Conservation (phyloP, 164 flowering plant genomes). For the Buxus sempervirens region DNA sequence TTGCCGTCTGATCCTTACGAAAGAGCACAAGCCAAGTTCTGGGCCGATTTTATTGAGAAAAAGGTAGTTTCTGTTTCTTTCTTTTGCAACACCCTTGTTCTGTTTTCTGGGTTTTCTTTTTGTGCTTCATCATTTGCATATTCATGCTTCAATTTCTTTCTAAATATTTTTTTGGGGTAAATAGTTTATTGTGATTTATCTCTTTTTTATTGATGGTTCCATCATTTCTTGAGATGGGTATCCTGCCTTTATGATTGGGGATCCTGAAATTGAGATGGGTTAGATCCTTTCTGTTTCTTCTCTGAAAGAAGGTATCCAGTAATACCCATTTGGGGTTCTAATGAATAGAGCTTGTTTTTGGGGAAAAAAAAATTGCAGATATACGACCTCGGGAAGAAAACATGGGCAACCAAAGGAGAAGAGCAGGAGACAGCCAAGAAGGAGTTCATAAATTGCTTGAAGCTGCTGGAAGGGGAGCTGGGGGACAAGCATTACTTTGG, state of each 20-base stretch:
- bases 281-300: too few species aligned
- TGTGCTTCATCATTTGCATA: neutral
- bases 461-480: slow-evolving; percentile 11
- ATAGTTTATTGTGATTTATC: too few species aligned
- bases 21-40: slow-evolving; percentile 4
- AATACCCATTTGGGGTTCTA: neutral
- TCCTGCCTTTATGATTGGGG: too few species aligned
- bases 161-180: too few species aligned
- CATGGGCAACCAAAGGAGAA: slow-evolving; percentile 10
- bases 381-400: neutral
- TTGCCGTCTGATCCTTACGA: slow-evolving; percentile 11
- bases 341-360: neutral
- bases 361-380: neutral
- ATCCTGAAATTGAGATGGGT: too few species aligned
- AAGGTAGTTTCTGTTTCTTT: neutral
- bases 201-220: too few species aligned
- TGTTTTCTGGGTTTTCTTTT: neutral
- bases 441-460: slow-evolving; percentile 9
- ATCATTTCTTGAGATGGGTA: too few species aligned
- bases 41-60: slow-evolving; percentile 7
- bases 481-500: slow-evolving; percentile 17
- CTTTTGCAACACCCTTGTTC: neutral
- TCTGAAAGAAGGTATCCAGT: too few species aligned
- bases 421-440: slow-evolving; percentile 13
- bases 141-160: too few species aligned